Conservation (phyloP, 768 basidiomycete species). For the Hygrophoropsis aurantiaca region DNA sequence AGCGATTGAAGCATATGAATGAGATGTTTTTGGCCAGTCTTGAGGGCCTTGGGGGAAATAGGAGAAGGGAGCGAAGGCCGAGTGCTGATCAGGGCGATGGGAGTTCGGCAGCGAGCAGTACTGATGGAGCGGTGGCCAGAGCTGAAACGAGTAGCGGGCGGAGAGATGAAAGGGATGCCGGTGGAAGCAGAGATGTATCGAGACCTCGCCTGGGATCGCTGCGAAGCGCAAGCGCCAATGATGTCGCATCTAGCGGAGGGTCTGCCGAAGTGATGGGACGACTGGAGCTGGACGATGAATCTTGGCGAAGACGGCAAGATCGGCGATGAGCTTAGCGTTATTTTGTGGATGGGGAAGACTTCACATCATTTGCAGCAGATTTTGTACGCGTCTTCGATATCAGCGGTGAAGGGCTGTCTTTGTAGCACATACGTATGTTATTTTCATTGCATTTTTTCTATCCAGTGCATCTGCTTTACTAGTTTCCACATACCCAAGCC, state of each 20-base stretch:
- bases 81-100: conserved; percentile 13
- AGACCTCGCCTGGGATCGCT: conserved; percentile 29
- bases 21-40: conserved; percentile 65
- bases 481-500: neutral
- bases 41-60: conserved; percentile 51
- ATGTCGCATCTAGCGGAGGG: conserved; percentile 19
- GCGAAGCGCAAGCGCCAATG: conserved; percentile 27
- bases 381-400: neutral
- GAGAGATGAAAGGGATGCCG: neutral
- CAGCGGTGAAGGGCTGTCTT: neutral
- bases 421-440: conserved; percentile 1
- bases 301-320: conserved; percentile 5
- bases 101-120: conserved; percentile 5
- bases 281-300: conserved; percentile 33
- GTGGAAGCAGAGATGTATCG: conserved; percentile 1
- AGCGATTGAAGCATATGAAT: conserved; percentile 63
- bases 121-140: conserved; percentile 12
- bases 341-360: no score
- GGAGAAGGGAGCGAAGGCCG: conserved; percentile 24
- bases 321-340: neutral
- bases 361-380: neutral
- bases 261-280: conserved; percentile 38
- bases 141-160: conserved; percentile 10
- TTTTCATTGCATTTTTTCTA: neutral
- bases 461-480: neutral